These are phyloP conservation scores for Skeletonema grethae DNA, from an alignment of 108 stramenopile genomes.

Conservation along the genomic window DNA sequence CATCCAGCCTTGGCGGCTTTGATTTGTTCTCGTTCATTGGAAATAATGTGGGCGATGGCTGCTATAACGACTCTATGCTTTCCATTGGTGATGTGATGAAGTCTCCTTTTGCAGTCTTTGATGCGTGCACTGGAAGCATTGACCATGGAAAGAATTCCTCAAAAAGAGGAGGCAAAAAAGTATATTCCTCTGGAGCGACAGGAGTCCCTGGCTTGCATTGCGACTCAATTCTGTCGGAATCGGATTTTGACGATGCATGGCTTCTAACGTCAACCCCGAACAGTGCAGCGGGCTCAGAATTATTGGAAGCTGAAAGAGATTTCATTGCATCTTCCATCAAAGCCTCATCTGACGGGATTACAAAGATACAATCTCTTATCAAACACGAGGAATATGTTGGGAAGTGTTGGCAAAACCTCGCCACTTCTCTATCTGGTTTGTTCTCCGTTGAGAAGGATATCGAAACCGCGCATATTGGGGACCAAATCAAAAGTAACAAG, in stretches of 20 bases:
- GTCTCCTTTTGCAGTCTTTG: constrained; percentile 39
- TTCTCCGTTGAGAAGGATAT: constrained; percentile 84
- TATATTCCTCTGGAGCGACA: constrained; percentile 40
- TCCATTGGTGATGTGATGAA: constrained; percentile 34
- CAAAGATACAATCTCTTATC: constrained; percentile 50
- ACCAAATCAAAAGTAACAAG: constrained; percentile 53
- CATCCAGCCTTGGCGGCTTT: constrained; percentile 36
- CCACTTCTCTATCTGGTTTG: constrained; percentile 68
- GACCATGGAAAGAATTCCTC: constrained; percentile 1
- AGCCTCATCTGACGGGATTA: constrained; percentile 51
- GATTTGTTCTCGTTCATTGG: constrained; percentile 34
- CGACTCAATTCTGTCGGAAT: constrained; percentile 23
- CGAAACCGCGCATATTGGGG: constrained; percentile 57
- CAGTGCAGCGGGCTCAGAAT: constrained; percentile 52
- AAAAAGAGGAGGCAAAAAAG: constrained; percentile 10
- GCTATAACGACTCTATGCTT: constrained; percentile 26
- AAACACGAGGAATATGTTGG: constrained; percentile 67
- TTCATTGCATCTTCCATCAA: constrained; percentile 61
- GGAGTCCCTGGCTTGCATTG: constrained; percentile 29
- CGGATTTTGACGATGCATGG: constrained; percentile 30
- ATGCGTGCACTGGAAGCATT: constrained; percentile 10
- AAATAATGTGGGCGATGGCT: constrained; percentile 20
- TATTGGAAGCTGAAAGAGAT: constrained; percentile 67
- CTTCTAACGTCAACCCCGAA: constrained; percentile 27
- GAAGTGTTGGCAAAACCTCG: constrained; percentile 73